phyloP scores from a whole-genome alignment of 345 rosid genomes.

The Streptanthus diversifolius region DNA sequence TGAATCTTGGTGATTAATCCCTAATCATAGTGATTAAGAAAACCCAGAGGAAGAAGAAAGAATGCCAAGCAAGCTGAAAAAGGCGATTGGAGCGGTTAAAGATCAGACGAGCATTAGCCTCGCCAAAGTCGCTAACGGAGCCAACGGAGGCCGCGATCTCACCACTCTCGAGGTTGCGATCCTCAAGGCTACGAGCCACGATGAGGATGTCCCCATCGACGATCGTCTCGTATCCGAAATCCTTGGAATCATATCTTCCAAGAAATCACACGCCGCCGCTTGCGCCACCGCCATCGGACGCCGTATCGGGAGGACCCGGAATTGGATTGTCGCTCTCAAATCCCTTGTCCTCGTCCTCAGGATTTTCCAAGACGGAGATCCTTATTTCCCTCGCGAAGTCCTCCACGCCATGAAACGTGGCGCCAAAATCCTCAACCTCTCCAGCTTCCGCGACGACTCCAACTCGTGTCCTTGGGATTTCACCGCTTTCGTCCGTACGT shows the following conservation, averaged over 20 bases:
- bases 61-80: conserved; percentile 88
- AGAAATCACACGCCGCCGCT: conserved; percentile 49
- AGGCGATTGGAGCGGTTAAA: conserved; percentile 82
- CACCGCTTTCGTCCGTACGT: conserved; percentile 56
- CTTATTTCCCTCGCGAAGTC: conserved; percentile 70
- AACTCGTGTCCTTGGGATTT: conserved; percentile 74
- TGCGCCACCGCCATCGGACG: conserved; percentile 61
- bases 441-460: conserved; percentile 62
- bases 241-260: conserved; percentile 49
- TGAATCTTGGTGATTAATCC: neutral
- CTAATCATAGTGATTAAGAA: neutral
- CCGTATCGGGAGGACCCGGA: conserved; percentile 63
- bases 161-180: conserved; percentile 56
- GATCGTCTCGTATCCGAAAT: conserved; percentile 55
- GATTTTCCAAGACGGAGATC: conserved; percentile 78
- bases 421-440: conserved; percentile 66
- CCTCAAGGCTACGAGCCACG: conserved; percentile 82
- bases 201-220: conserved; percentile 58
- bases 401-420: conserved; percentile 71
- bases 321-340: conserved; percentile 83
- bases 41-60: neutral
- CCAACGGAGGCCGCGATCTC: conserved; percentile 34
- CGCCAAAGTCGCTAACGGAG: conserved; percentile 64
- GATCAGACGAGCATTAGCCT: conserved; percentile 89
- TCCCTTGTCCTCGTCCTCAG: conserved; percentile 70